Evolutionary conservation across 345 rosid genomes (phyloP).

Genomic region (Mangifera indica): DNA sequence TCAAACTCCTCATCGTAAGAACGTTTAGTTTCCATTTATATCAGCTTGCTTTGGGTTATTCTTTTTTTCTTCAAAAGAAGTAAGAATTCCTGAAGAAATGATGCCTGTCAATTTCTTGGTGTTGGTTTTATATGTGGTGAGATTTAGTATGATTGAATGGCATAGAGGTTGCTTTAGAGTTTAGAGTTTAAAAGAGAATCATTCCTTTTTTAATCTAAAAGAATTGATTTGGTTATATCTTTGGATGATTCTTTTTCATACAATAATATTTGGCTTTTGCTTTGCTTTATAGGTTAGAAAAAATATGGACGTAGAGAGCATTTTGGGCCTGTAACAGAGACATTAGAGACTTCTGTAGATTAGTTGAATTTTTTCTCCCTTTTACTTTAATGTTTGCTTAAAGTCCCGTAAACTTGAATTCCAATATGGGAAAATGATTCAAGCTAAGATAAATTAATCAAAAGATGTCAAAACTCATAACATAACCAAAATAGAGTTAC

Average conservation of each 20-base stretch:
- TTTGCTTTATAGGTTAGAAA: background rate
- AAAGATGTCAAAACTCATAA: background rate
- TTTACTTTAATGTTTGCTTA: background rate
- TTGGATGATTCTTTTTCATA: slow-evolving; percentile 6
- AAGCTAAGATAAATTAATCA: too few species aligned
- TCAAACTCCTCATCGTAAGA: slow-evolving; percentile 47
- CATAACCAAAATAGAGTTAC: background rate
- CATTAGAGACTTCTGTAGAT: too few species aligned
- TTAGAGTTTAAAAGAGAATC: slow-evolving; percentile 9
- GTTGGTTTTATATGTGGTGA: background rate
- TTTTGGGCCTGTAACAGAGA: too few species aligned
- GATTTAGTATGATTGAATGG: background rate
- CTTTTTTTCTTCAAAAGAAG: background rate
- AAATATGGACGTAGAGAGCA: too few species aligned
- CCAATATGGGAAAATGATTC: too few species aligned
- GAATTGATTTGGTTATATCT: background rate
- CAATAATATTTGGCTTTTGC: background rate
- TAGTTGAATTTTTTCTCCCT: background rate
- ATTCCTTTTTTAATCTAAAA: background rate
- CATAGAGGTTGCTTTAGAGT: slow-evolving; percentile 9
- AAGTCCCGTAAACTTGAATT: too few species aligned
- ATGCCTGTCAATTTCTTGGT: background rate
- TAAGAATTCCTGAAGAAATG: background rate
- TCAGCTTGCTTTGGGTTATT: background rate
- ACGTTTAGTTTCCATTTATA: background rate